A percentile compares a stretch with the other conserved stretches of the same genome.
Evolutionary conservation across 2,329 filamentous ascomycete species (phyloP).

Genomic region (Malbranchea zuffiana): DNA sequence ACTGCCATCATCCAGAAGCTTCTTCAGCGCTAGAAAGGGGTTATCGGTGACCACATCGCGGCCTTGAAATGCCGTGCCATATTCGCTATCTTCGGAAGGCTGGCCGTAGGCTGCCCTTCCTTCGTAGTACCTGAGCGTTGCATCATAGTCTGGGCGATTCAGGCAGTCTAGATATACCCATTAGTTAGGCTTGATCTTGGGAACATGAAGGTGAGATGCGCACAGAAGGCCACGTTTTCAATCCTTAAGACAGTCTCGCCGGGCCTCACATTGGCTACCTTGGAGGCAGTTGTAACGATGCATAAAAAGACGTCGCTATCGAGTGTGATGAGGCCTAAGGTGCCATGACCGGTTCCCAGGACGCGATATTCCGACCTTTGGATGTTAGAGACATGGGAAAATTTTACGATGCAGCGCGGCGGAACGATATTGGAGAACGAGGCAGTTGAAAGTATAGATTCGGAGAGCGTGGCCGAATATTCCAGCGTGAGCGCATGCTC

Average conservation of each 20-base stretch:
- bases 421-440: conserved; percentile 27
- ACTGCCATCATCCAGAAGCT: conserved; percentile 80
- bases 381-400: conserved; percentile 52
- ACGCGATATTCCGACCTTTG: conserved; percentile 67
- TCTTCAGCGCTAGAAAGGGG: conserved; percentile 81
- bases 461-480: conserved; percentile 57
- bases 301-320: conserved; percentile 80
- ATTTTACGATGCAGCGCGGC: conserved; percentile 78
- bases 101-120: conserved; percentile 39
- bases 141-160: conserved; percentile 75
- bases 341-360: conserved; percentile 71
- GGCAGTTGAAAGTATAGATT: conserved; percentile 38
- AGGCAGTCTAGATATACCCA: conserved; percentile 56
- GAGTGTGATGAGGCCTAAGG: conserved; percentile 75
- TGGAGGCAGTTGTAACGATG: conserved; percentile 67
- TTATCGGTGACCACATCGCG: conserved; percentile 67
- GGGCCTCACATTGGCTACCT: conserved; percentile 70
- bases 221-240: conserved; percentile 69
- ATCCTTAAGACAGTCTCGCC: conserved; percentile 87
- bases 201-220: conserved; percentile 16
- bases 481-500: conserved; percentile 76
- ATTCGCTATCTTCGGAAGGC: conserved; percentile 43
- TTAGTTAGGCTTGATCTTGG: conserved; percentile 10
- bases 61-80: conserved; percentile 44
- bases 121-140: conserved; percentile 49